Base-by-base conservation (phyloP, 371 early-diverging fungal species). In the Nosema muscidifuracis region DNA sequence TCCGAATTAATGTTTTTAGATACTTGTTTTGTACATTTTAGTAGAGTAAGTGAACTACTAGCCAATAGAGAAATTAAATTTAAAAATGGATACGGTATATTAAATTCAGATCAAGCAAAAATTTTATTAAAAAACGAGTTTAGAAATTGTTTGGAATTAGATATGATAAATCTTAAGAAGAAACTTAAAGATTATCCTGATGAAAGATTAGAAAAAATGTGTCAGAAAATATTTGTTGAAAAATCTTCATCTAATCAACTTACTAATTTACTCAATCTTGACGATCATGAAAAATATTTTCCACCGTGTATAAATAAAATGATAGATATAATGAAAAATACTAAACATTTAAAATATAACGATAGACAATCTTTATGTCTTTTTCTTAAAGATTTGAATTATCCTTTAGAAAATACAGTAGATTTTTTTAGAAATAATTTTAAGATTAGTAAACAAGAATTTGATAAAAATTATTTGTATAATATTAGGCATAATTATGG, bases 401-500 rank as follows among this genome's bases (percentile, higher is more conserved):
- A 82, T n/a, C 68, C 72, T 26, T 2, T 84, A 18, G 67, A 77
- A 3, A 78, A 81, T 18, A 55, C 69, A 10, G 57, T 84, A 16
- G 33, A 67, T 1, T 71, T 79, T 65, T 78, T 81, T 30, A 66
- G 67, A 65, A 71, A 34, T 28, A 22, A 71, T 24, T 82, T 82
- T 69, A 87, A 86, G 38, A 78, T 87, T 44, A 86, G 89, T n/a
- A 91, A 89, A 56, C 92, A 91, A 63, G 86, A 89, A 73, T 96
- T 95, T 81, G 85, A 90, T 68, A 96, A 91, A 87, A 62, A 77
- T 15, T 94, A 97, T 74, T 86, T 92, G 0, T 99, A 99, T 84
- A 90, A 90, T 75, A 88, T 97, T 66, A 86, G 96, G 36, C 94
- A 95, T 85, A 92, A 89, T 78, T 99, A 97, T 83, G 99, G 99